Percentiles rank a stretch among this genome's conserved stretches.
Evolutionary conservation across 306 rosid genomes (phyloP).

Genomic region (Carpinus viminea): DNA sequence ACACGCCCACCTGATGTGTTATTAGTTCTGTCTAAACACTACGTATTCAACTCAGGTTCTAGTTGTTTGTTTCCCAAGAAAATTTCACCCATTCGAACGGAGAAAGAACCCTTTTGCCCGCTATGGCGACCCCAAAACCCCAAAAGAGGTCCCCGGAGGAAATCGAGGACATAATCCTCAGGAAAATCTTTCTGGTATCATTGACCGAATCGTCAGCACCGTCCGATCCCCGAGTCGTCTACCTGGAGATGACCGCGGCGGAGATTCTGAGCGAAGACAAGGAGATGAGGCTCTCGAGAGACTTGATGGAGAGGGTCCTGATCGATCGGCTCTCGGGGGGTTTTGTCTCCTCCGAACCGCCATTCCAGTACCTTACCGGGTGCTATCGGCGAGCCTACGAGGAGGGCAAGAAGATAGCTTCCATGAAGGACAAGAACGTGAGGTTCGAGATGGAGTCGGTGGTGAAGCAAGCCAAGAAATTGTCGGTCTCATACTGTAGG

Average conservation of each 20-base stretch:
- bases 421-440: conserved; percentile 68
- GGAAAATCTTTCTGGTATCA: conserved; percentile 75
- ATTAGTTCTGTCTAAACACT: too few relatives aligned
- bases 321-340: conserved; percentile 77
- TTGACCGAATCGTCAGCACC: conserved; percentile 33
- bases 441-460: conserved; percentile 62
- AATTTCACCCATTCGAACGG: too few relatives aligned
- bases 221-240: conserved; percentile 55
- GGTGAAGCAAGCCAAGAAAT: conserved; percentile 68
- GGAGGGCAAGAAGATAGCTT: conserved; percentile 65
- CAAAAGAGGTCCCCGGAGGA: conserved; percentile 72
- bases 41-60: too few relatives aligned
- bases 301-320: conserved; percentile 67
- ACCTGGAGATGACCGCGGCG: conserved; percentile 82
- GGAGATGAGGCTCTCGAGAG: conserved; percentile 61
- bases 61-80: too few relatives aligned
- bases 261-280: conserved; percentile 88
- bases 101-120: neutral
- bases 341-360: conserved; percentile 45
- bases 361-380: conserved; percentile 67
- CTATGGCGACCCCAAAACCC: conserved; percentile 72
- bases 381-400: conserved; percentile 83
- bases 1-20: neutral
- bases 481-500: conserved; percentile 77
- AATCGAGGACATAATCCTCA: conserved; percentile 81